A percentile compares a stretch with the other conserved stretches of the same genome.
Evolutionary conservation across 805 yeast genomes (phyloP).

Genomic region (Hanseniaspora occidentalis): DNA sequence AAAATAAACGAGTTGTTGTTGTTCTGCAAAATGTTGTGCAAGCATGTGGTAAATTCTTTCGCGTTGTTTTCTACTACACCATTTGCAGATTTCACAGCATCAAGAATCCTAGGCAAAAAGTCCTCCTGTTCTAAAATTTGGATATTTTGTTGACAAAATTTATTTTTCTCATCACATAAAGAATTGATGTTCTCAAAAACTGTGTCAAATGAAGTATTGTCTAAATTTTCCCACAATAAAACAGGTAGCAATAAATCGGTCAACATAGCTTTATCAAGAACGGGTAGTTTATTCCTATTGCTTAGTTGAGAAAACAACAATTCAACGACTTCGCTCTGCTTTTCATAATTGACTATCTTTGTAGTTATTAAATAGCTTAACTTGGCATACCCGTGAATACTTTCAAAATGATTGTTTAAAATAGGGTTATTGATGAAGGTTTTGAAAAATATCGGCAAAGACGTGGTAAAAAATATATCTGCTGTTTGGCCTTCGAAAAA

Average conservation of each 20-base stretch:
- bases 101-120: too few relatives aligned
- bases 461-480: neutral
- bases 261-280: neutral
- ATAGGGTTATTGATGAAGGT: neutral
- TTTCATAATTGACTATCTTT: neutral
- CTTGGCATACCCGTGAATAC: neutral
- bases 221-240: neutral
- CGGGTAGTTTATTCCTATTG: too few relatives aligned
- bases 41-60: too few relatives aligned
- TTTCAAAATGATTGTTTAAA: neutral
- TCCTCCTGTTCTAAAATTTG: neutral
- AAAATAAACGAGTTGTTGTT: too few relatives aligned
- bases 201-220: neutral
- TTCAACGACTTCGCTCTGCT: neutral
- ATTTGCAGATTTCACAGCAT: too few relatives aligned
- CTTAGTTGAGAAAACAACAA: neutral
- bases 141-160: neutral
- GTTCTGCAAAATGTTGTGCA: too few relatives aligned
- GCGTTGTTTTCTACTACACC: too few relatives aligned
- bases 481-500: neutral
- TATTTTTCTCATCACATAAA: neutral
- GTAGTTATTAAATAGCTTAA: neutral
- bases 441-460: neutral
- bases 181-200: neutral
- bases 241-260: neutral